phyloP scores from a whole-genome alignment of 2,329 filamentous ascomycete species.

The Ophiosphaerella korrae region DNA sequence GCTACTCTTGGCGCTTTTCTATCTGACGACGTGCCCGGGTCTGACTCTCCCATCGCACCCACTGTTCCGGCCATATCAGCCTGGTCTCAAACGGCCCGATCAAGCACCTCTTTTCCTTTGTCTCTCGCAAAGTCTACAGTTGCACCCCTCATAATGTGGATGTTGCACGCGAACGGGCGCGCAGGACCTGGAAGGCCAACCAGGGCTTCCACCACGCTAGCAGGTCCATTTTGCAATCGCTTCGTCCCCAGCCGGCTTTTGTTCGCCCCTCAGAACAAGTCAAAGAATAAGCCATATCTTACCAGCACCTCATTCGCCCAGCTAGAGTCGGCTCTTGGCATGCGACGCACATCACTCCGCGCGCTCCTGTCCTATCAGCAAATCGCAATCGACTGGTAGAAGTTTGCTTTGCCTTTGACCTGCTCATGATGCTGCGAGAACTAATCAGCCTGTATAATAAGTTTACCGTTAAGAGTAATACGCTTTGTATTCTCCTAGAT shows the following conservation, averaged over 20 bases:
- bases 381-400: no score
- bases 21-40: slow-evolving; percentile 4
- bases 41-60: slow-evolving; percentile 21
- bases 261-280: slow-evolving; percentile 17
- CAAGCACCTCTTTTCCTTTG: slow-evolving; percentile 7
- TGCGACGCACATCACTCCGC: slow-evolving; percentile 17
- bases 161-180: slow-evolving; percentile 21
- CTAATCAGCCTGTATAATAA: no score
- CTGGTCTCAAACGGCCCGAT: slow-evolving; percentile 27
- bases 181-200: slow-evolving; percentile 9
- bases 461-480: no score
- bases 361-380: background rate
- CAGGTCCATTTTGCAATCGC: slow-evolving; percentile 20
- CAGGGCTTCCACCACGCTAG: slow-evolving; percentile 17
- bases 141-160: slow-evolving; percentile 13
- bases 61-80: slow-evolving; percentile 26
- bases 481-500: no score
- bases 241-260: slow-evolving; percentile 14
- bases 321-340: slow-evolving; percentile 5
- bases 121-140: slow-evolving; percentile 1
- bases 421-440: no score
- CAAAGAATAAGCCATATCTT: slow-evolving; percentile 23
- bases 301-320: slow-evolving; percentile 23
- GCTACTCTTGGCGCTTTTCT: no score
- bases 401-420: no score